Base-by-base conservation (phyloP, 805 yeast species). In the Yarrowia sp. region DNA sequence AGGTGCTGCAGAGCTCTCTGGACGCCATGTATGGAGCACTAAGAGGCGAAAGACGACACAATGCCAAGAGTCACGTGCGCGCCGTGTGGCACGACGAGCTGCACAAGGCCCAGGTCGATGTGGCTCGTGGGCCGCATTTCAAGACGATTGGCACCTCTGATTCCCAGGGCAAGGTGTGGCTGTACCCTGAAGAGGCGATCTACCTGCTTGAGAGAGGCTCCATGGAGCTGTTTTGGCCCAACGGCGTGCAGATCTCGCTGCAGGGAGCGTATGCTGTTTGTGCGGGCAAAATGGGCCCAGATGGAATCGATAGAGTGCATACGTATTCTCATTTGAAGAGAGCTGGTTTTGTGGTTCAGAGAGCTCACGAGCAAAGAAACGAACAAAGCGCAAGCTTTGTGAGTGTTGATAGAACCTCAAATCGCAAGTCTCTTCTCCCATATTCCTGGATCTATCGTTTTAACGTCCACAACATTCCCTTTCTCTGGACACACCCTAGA, bases 141-240 rank as follows among this genome's bases (percentile, higher is more conserved):
- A 86, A 86, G 69, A 87, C 90, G 38, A 83, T 90, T 79, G 98
- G 98, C 0, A 76, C 74, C 43, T 82, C 86, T 1, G 87, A 85
- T 69, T 76, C 77, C 15, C 73, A 79, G 2, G 85, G 84, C 1
- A 77, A 81, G 4, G 78, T 86, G 61, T 83, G 84, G 81, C 79
- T 93, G 43, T 79, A 77, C 24, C 84, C 85, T 17, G 86, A 90
- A 68, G 98, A 93, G 72, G 83, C 87, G 9, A 79, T 92, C 0
- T 93, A 92, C 75, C 78, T 93, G 67, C 84, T 88, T 1, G 97
- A 93, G 75, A 80, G 98, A 74, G 98, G 98, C 1, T 82, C 87
- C 2, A 76, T 85, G 72, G 78, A 81, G 39, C 83, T 85, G 24
- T 81, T 71, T 66, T 44, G 68, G 71, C 73, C 69, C 19, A 72